Evolutionary conservation across 768 basidiomycete genomes (phyloP).

Genomic region (Suillus clintonianus): DNA sequence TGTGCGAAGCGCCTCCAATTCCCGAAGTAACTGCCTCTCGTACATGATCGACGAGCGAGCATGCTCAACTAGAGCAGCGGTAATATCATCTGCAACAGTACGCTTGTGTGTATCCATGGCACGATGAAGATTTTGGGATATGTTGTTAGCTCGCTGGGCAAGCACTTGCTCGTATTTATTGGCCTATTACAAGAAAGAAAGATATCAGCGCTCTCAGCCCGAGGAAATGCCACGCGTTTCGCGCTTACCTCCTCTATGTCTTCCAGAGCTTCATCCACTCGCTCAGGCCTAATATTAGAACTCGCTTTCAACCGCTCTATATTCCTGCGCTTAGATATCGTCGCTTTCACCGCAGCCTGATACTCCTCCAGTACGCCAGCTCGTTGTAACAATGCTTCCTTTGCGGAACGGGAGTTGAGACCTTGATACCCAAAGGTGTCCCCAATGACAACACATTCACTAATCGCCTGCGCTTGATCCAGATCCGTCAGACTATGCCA

Average conservation of each 20-base stretch:
- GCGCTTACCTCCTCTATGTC: conserved; percentile 84
- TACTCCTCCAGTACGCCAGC: conserved; percentile 93
- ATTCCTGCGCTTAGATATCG: conserved; percentile 89
- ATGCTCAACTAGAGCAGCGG: conserved; percentile 88
- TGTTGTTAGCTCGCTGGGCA: conserved; percentile 84
- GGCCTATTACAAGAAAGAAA: conserved; percentile 54
- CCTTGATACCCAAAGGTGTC: conserved; percentile 97
- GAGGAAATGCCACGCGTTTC: neutral
- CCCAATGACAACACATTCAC: conserved; percentile 94
- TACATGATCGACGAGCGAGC: conserved; percentile 90
- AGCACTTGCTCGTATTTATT: conserved; percentile 87
- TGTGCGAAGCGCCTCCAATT: conserved; percentile 79
- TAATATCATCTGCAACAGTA: conserved; percentile 89
- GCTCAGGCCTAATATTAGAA: conserved; percentile 80
- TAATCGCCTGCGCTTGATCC: conserved; percentile 88
- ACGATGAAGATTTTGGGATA: conserved; percentile 90
- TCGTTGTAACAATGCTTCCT: conserved; percentile 89
- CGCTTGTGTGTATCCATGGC: conserved; percentile 84
- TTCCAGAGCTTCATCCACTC: conserved; percentile 88
- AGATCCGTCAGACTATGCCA: conserved; percentile 90
- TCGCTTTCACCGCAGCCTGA: conserved; percentile 87
- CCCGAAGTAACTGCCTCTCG: conserved; percentile 84
- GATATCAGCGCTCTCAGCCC: conserved; percentile 6
- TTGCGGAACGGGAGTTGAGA: conserved; percentile 94
- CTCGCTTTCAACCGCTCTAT: conserved; percentile 89